Evolutionary conservation across 2,329 filamentous ascomycete species (phyloP), one percentile per base, ranked within the genome.

Genomic region (Pseudocercospora vitis): DNA sequence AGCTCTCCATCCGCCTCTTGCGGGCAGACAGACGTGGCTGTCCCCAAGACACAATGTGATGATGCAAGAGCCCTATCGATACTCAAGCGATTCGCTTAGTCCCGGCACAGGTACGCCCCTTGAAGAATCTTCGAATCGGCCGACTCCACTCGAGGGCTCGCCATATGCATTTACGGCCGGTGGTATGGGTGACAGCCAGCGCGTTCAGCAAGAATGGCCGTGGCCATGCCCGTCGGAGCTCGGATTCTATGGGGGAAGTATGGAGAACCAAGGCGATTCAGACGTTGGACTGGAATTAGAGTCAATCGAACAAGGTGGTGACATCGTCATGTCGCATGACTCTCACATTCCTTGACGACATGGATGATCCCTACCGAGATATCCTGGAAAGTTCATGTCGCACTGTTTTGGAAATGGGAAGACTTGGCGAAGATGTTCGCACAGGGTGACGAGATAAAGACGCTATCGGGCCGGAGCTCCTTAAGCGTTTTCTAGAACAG

Each of bases 221-320:
- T 53, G 46, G 54, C 33, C 29, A 24, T 31, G 18, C 11, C 26
- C 18, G 37, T 37, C 24, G 9, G 51, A 35, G 3, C 18, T 52
- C 16, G 32, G 33, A 11, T 52, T 49, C 44, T 39, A 45, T 46
- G 33, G 42, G 21, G 18, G 26, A 33, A 26, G 50, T n/a, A 21
- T 26, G 18, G 23, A 21, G 11, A 49, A 9, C 29, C 29, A 54
- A 14, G 47, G 52, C 45, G 50, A 56, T 54, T 47, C 49, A 37
- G 45, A 45, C 24, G 33, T 40, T 18, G 47, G 24, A 12, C 44
- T 57, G 49, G 49, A 32, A 24, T 23, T 48, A 23, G 54, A 55
- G 57, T 48, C 54, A 47, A 53, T 57, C 51, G 54, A 55, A 35
- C 45, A 48, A 37, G 52, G 49, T 45, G 50, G 48, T 48, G 46